These are phyloP conservation scores for Xylaria telfairii DNA, from an alignment of 495 filamentous ascomycete genomes.

Conservation along the genomic window DNA sequence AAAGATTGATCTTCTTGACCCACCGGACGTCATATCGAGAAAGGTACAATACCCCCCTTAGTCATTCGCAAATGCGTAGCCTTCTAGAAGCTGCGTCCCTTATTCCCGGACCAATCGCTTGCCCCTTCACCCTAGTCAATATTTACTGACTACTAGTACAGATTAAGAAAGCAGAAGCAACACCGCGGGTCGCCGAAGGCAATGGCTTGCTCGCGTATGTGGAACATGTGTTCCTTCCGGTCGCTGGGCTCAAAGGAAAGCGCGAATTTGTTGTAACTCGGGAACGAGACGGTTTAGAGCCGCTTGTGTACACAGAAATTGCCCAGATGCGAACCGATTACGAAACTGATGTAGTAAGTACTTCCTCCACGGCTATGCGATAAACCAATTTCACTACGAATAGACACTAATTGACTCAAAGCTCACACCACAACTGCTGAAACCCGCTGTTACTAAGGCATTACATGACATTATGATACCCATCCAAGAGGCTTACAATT, in stretches of 20 bases:
- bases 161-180: conserved; percentile 79
- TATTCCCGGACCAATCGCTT: background rate
- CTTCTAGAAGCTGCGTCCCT: background rate
- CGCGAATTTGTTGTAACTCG: conserved; percentile 65
- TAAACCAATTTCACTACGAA: background rate
- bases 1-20: conserved; percentile 92
- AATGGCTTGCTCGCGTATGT: conserved; percentile 87
- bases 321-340: conserved; percentile 79
- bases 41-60: conserved; percentile 51
- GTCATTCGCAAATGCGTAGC: background rate
- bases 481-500: conserved; percentile 73
- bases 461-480: conserved; percentile 76
- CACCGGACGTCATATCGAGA: conserved; percentile 69
- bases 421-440: conserved; percentile 85
- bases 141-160: background rate
- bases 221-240: conserved; percentile 83
- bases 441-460: conserved; percentile 73
- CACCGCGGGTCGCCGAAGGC: conserved; percentile 75
- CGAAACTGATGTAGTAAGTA: conserved; percentile 72
- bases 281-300: conserved; percentile 67
- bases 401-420: conserved; percentile 42
- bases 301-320: conserved; percentile 77
- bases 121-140: background rate
- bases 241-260: conserved; percentile 56
- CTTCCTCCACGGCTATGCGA: background rate